These are phyloP conservation scores for Cavenderia fasciculata DNA, from an alignment of 78 protist genomes.

Conservation along the genomic window DNA sequence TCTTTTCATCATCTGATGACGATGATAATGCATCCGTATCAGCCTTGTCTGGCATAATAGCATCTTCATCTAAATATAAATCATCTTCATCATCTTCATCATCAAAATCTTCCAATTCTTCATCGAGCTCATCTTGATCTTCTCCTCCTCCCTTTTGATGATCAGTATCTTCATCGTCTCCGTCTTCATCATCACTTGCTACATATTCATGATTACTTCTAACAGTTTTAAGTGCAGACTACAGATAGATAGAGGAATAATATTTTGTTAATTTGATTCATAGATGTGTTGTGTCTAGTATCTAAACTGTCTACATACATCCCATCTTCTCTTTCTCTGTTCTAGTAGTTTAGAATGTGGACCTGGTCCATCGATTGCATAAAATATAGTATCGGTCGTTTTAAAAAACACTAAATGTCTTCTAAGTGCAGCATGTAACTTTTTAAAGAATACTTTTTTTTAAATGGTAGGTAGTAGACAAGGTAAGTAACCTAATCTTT, in stretches of 20 bases:
- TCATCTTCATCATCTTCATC: not conserved
- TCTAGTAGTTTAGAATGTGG: conserved; percentile 20
- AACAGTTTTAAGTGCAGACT: no score
- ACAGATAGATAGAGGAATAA: no score
- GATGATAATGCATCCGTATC: no score
- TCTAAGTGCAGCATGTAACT: not conserved
- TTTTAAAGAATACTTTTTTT: not conserved
- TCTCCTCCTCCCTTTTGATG: not conserved
- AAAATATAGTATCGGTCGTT: not conserved
- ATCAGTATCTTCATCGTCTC: not conserved
- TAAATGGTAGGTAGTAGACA: not conserved
- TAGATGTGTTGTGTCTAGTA: not conserved
- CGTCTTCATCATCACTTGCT: no score
- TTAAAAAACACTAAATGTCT: not conserved
- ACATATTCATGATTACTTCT: not conserved
- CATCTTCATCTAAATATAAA: not conserved
- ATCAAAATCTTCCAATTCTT: not conserved
- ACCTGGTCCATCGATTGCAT: conserved; percentile 48
- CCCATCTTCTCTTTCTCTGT: conserved; percentile 48
- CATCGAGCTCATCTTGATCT: not conserved
- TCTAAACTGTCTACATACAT: not conserved
- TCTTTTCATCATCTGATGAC: no score
- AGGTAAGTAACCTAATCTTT: not conserved
- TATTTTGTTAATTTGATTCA: not conserved
- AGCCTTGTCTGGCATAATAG: not conserved